Percentiles rank a stretch among this genome's conserved stretches.
Conservation (phyloP, 148 eudicot species). For the Camellia granthamiana region DNA sequence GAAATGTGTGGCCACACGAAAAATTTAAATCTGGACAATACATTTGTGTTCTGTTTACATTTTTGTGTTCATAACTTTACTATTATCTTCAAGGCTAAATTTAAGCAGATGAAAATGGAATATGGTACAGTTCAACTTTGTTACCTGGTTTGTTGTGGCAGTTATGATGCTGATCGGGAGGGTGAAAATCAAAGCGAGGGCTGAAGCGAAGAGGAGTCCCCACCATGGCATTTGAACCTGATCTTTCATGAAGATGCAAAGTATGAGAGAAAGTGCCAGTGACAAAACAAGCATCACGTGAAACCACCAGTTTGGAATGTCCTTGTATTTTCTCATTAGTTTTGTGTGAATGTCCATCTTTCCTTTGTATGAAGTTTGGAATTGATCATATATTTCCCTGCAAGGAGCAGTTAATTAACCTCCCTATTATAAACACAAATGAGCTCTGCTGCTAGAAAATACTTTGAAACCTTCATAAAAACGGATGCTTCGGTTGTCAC, state of each 20-base stretch:
- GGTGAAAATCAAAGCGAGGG: constrained; percentile 37
- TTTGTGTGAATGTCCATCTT: constrained; percentile 48
- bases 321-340: constrained; percentile 47
- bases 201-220: constrained; percentile 38
- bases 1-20: no score
- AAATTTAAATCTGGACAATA: neutral
- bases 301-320: constrained; percentile 56
- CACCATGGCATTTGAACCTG: constrained; percentile 58
- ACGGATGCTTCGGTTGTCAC: no score
- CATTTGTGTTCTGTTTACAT: neutral
- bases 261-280: constrained; percentile 27
- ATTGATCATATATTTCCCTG: constrained; percentile 39
- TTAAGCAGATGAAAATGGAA: neutral
- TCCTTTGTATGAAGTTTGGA: constrained; percentile 20
- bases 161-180: constrained; percentile 52
- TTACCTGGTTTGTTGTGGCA: constrained; percentile 57
- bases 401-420: neutral
- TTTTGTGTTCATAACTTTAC: neutral
- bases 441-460: neutral
- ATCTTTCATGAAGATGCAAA: constrained; percentile 46
- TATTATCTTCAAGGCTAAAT: neutral
- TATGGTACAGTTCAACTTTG: neutral
- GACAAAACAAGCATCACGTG: constrained; percentile 27
- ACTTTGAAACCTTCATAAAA: neutral
- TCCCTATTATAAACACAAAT: neutral